A percentile compares a stretch with the other conserved stretches of the same genome.
Evolutionary conservation across 1,139 yeast genomes (phyloP).

Genomic region (Taiozyma sp.): DNA sequence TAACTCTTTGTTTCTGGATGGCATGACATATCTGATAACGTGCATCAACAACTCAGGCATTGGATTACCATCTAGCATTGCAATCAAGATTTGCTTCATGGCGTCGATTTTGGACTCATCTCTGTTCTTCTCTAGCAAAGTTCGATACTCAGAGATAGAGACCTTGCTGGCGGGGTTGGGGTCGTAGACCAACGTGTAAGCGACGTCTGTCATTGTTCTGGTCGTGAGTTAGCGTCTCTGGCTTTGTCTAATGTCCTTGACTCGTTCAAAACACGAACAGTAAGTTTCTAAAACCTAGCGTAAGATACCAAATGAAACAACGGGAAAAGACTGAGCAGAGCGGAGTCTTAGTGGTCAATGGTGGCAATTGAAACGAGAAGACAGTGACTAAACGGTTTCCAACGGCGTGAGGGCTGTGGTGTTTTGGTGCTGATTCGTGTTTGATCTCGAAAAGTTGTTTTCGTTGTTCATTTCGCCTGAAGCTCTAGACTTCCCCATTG

Average conservation of each 20-base stretch:
- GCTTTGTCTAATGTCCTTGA: not conserved
- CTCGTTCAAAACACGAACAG: not conserved
- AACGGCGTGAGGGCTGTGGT: not conserved
- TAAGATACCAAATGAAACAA: not conserved
- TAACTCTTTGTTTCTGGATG: slow-evolving; percentile 83
- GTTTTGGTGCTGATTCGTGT: not conserved
- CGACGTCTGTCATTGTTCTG: slow-evolving; percentile 27
- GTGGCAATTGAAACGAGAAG: not conserved
- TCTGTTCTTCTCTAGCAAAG: slow-evolving; percentile 79
- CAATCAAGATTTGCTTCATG: slow-evolving; percentile 80
- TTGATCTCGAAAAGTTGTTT: not conserved
- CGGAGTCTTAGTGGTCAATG: not conserved
- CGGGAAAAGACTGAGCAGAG: not conserved
- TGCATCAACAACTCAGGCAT: slow-evolving; percentile 97
- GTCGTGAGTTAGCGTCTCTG: not conserved
- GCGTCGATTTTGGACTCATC: slow-evolving; percentile 86
- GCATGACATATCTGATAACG: slow-evolving; percentile 95
- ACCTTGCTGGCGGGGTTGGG: slow-evolving; percentile 67
- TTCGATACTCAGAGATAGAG: slow-evolving; percentile 71
- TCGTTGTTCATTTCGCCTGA: slow-evolving; percentile 1
- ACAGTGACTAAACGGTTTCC: not conserved
- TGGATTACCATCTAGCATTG: slow-evolving; percentile 90
- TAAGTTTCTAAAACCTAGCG: not conserved
- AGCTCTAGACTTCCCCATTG: slow-evolving; percentile 11
- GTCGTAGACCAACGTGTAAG: slow-evolving; percentile 72